phyloP scores from a whole-genome alignment of 1,284 basidiomycete genomes.

The Ganoderma lingzhi region DNA sequence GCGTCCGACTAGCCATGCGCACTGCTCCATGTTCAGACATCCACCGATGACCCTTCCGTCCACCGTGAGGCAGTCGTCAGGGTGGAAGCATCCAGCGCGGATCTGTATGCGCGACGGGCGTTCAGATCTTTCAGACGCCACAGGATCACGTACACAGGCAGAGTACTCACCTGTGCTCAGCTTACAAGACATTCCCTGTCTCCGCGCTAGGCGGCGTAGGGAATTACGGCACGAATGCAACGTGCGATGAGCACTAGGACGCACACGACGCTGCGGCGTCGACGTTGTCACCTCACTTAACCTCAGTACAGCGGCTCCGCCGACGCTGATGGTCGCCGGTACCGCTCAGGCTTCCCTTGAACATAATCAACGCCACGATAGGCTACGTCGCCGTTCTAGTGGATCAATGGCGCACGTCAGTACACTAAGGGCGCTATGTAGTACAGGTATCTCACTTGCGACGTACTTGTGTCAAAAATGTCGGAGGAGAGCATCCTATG shows the following conservation, averaged over 20 bases:
- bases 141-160: neutral
- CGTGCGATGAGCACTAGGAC: too few species aligned
- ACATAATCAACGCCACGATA: conserved; percentile 44
- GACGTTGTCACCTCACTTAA: conserved; percentile 34
- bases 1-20: too few species aligned
- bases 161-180: conserved; percentile 40
- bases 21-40: too few species aligned
- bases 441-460: conserved; percentile 39
- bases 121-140: neutral
- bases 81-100: conserved; percentile 66
- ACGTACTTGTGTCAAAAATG: conserved; percentile 33
- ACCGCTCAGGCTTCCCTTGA: conserved; percentile 44
- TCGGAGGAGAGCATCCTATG: conserved; percentile 43
- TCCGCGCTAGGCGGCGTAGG: conserved; percentile 47
- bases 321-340: conserved; percentile 35
- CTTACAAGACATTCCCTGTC: conserved; percentile 60
- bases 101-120: conserved; percentile 55
- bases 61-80: conserved; percentile 52
- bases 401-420: conserved; percentile 38
- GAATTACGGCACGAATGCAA: conserved; percentile 29
- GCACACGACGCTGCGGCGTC: neutral
- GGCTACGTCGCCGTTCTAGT: conserved; percentile 35
- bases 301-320: conserved; percentile 29
- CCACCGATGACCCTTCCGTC: too few species aligned
- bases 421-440: conserved; percentile 35